These are phyloP conservation scores for Geotrichum australiense DNA, from an alignment of 1,139 yeast genomes.

Conservation along the genomic window DNA sequence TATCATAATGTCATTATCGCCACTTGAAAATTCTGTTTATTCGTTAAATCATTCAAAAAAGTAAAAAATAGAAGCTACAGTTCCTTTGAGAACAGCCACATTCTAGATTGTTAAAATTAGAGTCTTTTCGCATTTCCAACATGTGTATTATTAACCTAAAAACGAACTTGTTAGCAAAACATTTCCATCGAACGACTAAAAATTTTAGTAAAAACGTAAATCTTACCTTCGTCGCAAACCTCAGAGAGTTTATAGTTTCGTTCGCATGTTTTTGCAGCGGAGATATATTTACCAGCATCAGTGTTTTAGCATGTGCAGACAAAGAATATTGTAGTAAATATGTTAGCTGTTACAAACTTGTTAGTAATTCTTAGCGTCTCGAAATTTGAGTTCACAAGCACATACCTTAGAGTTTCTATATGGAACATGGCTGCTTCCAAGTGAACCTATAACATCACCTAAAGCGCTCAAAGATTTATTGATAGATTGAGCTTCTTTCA, in stretches of 20 bases:
- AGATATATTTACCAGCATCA: slow-evolving; percentile 89
- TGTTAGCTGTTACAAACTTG: slow-evolving; percentile 46
- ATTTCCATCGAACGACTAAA: not conserved
- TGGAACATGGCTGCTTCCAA: slow-evolving; percentile 50
- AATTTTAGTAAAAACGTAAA: not conserved
- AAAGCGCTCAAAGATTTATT: slow-evolving; percentile 81
- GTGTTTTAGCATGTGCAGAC: slow-evolving; percentile 78
- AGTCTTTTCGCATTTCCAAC: slow-evolving; percentile 14
- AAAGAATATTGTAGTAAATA: slow-evolving; percentile 80
- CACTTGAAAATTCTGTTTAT: too few species aligned
- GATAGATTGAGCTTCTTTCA: slow-evolving; percentile 82
- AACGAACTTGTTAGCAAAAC: not conserved
- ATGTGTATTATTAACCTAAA: slow-evolving; percentile 29
- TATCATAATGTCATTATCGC: too few species aligned
- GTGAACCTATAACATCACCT: slow-evolving; percentile 82
- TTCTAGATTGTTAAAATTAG: not conserved
- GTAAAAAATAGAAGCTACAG: too few species aligned
- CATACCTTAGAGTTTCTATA: slow-evolving; percentile 44
- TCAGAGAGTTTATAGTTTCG: slow-evolving; percentile 76
- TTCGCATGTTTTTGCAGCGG: slow-evolving; percentile 55
- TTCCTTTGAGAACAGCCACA: too few species aligned
- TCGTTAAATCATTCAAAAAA: too few species aligned
- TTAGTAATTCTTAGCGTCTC: not conserved
- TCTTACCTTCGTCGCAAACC: slow-evolving; percentile 70
- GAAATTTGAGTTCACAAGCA: slow-evolving; percentile 17